Conservation (phyloP, 2,329 filamentous ascomycete genomes). For the Parastagonospora avenae region DNA sequence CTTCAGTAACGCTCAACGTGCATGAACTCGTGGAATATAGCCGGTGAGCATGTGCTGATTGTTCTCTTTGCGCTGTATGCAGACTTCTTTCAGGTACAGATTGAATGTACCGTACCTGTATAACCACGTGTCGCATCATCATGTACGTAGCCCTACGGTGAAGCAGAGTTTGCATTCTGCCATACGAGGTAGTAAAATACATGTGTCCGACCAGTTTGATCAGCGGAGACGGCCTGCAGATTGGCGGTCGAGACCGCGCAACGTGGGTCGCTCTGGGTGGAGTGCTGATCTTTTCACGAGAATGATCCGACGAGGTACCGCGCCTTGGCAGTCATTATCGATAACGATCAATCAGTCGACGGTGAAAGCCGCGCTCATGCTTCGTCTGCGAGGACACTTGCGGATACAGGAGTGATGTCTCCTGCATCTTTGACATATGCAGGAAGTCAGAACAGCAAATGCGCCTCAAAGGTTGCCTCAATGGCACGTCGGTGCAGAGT, state of each 20-base stretch:
- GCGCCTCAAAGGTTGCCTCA: neutral
- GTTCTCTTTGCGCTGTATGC: constrained; percentile 2
- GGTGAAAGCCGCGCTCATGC: neutral
- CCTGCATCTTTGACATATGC: neutral
- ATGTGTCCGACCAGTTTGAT: constrained; percentile 1
- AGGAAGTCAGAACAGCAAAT: constrained; percentile 1
- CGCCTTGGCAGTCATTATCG: constrained; percentile 10
- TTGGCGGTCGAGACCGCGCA: constrained; percentile 26
- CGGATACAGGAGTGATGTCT: neutral
- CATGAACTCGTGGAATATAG: constrained; percentile 22
- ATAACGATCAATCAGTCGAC: constrained; percentile 8
- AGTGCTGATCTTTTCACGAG: constrained; percentile 16
- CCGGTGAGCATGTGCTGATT: constrained; percentile 27
- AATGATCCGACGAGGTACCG: constrained; percentile 1
- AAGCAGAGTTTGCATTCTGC: constrained; percentile 10
- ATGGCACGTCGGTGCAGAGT: constrained; percentile 4
- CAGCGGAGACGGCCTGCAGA: constrained; percentile 13
- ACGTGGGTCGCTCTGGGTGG: constrained; percentile 29
- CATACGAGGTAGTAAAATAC: constrained; percentile 6
- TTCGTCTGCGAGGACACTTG: neutral
- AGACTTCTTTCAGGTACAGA: constrained; percentile 7
- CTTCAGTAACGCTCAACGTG: constrained; percentile 29
- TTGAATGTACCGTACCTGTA: constrained; percentile 1
- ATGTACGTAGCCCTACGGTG: constrained; percentile 3
- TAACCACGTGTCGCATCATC: constrained; percentile 4